Percentiles rank a stretch among this genome's conserved stretches.
Evolutionary conservation across 305 asterid genomes (phyloP).

Genomic region (Plantago rigida): DNA sequence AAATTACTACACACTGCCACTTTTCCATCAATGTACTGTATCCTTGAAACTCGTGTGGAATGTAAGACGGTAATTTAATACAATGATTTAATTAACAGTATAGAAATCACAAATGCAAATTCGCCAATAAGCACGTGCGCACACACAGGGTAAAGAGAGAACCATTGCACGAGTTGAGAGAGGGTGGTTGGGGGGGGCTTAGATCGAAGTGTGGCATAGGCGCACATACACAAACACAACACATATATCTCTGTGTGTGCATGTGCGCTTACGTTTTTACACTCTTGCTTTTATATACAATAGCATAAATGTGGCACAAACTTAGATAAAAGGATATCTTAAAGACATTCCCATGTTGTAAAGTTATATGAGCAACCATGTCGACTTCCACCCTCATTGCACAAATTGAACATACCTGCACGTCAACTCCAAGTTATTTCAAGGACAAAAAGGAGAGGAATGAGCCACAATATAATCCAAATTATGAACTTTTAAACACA

Average conservation of each 20-base stretch:
- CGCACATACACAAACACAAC: no score
- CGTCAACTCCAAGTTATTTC: conserved; percentile 17
- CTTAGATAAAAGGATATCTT: conserved; percentile 67
- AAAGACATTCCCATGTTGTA: conserved; percentile 76
- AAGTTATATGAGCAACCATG: conserved; percentile 90
- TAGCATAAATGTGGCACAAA: conserved; percentile 8
- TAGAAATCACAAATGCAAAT: no score
- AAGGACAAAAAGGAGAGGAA: no score
- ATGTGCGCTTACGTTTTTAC: no score
- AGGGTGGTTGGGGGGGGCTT: background rate
- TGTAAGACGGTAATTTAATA: no score
- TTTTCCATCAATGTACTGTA: no score
- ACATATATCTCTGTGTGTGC: no score
- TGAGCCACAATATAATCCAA: background rate
- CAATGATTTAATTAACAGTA: no score
- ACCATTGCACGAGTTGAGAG: conserved; percentile 10
- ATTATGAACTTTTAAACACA: background rate
- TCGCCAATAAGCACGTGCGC: no score
- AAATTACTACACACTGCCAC: no score
- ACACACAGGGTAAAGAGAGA: background rate
- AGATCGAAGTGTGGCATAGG: no score
- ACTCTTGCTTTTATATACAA: background rate
- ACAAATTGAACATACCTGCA: conserved; percentile 87
- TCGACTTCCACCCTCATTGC: conserved; percentile 85
- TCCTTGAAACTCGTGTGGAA: no score